phyloP scores from a whole-genome alignment of 179 eudicot species.

The Actinidia chinensis region DNA sequence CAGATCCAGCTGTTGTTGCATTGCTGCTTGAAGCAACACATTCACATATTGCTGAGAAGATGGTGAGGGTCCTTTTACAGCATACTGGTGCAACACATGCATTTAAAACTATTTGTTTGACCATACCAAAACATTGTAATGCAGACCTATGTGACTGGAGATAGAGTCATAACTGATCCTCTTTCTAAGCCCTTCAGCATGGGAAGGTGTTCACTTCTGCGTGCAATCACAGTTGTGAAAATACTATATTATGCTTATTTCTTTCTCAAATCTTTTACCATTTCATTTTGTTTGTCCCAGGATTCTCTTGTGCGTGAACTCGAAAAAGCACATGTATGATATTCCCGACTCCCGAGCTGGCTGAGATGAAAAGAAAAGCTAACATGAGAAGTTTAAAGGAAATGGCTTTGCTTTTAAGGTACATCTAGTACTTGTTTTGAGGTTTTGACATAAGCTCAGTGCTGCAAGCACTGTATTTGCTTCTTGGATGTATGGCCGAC shows the following conservation, averaged over 20 bases:
- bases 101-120: conserved; percentile 12
- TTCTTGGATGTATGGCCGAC: neutral
- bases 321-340: conserved; percentile 95
- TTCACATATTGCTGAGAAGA: conserved; percentile 66
- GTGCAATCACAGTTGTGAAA: neutral
- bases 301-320: conserved; percentile 93
- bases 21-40: conserved; percentile 73
- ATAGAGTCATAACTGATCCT: conserved; percentile 93
- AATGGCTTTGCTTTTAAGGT: conserved; percentile 93
- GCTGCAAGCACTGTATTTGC: too few species aligned
- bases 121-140: conserved; percentile 27
- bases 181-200: conserved; percentile 99
- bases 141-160: conserved; percentile 95
- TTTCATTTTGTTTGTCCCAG: conserved; percentile 38
- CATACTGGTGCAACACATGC: conserved; percentile 11
- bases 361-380: conserved; percentile 83
- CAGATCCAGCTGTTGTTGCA: conserved; percentile 95
- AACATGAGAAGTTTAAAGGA: conserved; percentile 95
- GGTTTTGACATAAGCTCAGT: too few species aligned
- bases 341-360: conserved; percentile 81
- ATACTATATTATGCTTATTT: conserved; percentile 7
- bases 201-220: conserved; percentile 73
- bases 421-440: conserved; percentile 11
- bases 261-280: neutral
- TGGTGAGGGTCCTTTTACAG: conserved; percentile 40